A percentile compares a stretch with the other conserved stretches of the same genome.
phyloP scores from a whole-genome alignment of 129 eudicot genomes.

The Artemisia annua region DNA sequence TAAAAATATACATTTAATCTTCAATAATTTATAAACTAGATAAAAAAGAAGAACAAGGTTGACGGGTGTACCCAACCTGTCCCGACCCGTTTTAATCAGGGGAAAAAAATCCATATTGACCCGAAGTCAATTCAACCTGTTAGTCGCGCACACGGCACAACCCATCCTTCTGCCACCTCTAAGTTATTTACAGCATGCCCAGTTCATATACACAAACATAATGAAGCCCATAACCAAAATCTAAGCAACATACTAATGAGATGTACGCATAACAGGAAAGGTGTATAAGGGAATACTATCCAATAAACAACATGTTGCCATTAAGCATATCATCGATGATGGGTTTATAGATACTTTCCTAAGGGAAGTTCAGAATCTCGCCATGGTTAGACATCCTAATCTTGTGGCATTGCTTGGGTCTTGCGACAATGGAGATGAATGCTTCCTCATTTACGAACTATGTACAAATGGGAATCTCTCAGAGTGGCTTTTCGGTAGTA shows the following conservation, averaged over 20 bases:
- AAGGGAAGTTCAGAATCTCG: slow-evolving; percentile 60
- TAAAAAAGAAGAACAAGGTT: too few relatives aligned
- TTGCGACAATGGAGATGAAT: slow-evolving; percentile 52
- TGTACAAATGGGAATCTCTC: slow-evolving; percentile 70
- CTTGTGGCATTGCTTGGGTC: slow-evolving; percentile 62
- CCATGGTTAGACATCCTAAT: slow-evolving; percentile 65
- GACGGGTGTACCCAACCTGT: too few relatives aligned
- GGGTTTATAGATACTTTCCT: slow-evolving; percentile 54
- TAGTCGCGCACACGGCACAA: too few relatives aligned
- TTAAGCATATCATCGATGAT: slow-evolving; percentile 56
- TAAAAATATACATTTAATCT: too few relatives aligned
- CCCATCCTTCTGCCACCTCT: too few relatives aligned
- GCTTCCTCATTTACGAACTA: slow-evolving; percentile 61
- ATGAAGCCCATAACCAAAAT: not conserved
- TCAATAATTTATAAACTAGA: too few relatives aligned
- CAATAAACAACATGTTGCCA: slow-evolving; percentile 51
- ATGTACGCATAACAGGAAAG: slow-evolving; percentile 42
- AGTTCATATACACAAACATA: not conserved
- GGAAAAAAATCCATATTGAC: too few relatives aligned
- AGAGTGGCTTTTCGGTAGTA: slow-evolving; percentile 61
- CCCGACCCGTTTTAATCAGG: not conserved
- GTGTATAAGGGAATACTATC: slow-evolving; percentile 54
- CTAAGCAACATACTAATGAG: slow-evolving; percentile 3
- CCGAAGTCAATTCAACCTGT: too few relatives aligned
- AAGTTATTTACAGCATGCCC: too few relatives aligned